These are phyloP conservation scores for Ophiostoma pallidulum DNA, from an alignment of 2,329 filamentous ascomycete genomes.

Conservation along the genomic window DNA sequence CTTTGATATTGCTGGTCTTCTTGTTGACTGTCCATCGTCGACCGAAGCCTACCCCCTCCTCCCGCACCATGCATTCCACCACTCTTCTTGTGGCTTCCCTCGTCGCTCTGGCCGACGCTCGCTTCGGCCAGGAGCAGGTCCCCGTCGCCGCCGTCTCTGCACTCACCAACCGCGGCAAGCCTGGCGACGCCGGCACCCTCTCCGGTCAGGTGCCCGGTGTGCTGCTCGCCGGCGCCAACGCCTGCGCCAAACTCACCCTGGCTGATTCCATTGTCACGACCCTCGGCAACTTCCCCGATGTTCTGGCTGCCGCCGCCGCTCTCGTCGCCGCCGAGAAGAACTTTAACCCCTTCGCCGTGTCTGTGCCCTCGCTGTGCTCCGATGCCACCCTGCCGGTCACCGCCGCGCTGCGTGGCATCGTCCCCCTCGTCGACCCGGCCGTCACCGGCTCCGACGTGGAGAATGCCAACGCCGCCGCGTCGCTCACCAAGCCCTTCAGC, in stretches of 20 bases:
- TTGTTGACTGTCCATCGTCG: neutral
- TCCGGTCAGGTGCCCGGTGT: constrained; percentile 52
- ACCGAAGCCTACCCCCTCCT: too few relatives aligned
- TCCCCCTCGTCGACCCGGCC: constrained; percentile 57
- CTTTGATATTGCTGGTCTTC: neutral
- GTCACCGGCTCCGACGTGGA: constrained; percentile 46
- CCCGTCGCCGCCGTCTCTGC: constrained; percentile 45
- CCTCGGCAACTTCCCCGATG: constrained; percentile 48
- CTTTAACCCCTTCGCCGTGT: constrained; percentile 42
- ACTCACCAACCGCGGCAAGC: constrained; percentile 40
- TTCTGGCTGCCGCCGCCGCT: constrained; percentile 45
- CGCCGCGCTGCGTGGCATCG: constrained; percentile 51
- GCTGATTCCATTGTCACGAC: constrained; percentile 54
- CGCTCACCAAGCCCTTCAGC: constrained; percentile 43
- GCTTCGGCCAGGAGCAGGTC: constrained; percentile 55
- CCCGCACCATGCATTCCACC: constrained; percentile 33
- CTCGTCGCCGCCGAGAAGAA: constrained; percentile 18
- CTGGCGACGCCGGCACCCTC: constrained; percentile 54
- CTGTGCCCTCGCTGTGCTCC: constrained; percentile 52
- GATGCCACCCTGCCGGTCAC: constrained; percentile 54
- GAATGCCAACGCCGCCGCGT: constrained; percentile 50
- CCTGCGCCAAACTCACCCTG: constrained; percentile 54
- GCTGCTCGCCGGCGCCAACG: constrained; percentile 54
- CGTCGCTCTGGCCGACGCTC: constrained; percentile 38
- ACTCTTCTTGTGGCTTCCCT: constrained; percentile 31